Evolutionary conservation across 495 filamentous ascomycete genomes (phyloP).

Genomic region (Bryoglossum gracile): DNA sequence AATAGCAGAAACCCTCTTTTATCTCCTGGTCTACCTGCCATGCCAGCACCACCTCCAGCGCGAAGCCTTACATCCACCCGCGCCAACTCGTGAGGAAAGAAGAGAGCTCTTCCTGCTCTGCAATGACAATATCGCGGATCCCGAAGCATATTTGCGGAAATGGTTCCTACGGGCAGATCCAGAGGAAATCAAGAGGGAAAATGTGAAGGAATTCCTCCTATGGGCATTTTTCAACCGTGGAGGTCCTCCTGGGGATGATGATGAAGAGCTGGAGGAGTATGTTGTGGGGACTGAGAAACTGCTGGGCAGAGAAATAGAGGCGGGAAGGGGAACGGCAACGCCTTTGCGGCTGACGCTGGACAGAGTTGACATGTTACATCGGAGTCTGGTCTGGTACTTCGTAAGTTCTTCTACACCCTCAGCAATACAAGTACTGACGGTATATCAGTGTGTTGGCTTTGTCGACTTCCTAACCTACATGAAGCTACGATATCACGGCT

Average conservation of each 20-base stretch:
- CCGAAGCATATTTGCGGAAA: constrained; percentile 46
- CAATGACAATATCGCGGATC: constrained; percentile 45
- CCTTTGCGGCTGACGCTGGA: constrained; percentile 59
- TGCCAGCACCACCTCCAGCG: constrained; percentile 41
- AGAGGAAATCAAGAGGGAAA: constrained; percentile 55
- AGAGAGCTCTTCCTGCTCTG: constrained; percentile 48
- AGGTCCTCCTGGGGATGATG: constrained; percentile 31
- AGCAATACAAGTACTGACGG: not conserved
- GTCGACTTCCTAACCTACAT: constrained; percentile 43
- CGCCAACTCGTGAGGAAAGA: constrained; percentile 32
- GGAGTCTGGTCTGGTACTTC: constrained; percentile 57
- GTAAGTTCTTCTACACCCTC: constrained; percentile 32
- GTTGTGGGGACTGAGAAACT: constrained; percentile 39
- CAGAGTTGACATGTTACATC: constrained; percentile 49
- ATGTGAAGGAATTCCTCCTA: constrained; percentile 54
- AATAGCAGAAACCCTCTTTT: constrained; percentile 44
- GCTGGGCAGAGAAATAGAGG: constrained; percentile 38
- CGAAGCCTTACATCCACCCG: constrained; percentile 45
- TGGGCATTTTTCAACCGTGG: constrained; percentile 56
- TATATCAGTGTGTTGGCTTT: constrained; percentile 29
- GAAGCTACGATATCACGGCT: constrained; percentile 32
- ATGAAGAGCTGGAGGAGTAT: constrained; percentile 54
- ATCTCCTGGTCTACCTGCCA: constrained; percentile 46
- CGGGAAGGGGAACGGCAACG: constrained; percentile 45
- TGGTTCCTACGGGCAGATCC: constrained; percentile 58